These are phyloP conservation scores for Solanum hybrid DNA, from an alignment of 305 asterid species.

Conservation along the genomic window DNA sequence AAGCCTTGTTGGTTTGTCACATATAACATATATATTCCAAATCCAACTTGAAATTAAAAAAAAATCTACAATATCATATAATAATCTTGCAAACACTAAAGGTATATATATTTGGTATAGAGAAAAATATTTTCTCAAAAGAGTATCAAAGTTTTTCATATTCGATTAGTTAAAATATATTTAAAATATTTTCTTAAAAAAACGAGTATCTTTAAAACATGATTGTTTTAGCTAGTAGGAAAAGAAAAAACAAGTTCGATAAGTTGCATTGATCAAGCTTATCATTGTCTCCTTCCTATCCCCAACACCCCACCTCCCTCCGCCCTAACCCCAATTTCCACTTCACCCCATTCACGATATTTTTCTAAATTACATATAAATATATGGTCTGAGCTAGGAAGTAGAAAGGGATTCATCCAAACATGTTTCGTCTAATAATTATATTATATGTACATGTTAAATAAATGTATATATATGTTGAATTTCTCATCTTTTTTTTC, in stretches of 20 bases:
- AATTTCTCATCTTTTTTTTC: background rate
- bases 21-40: background rate
- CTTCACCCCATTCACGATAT: background rate
- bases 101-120: background rate
- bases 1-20: background rate
- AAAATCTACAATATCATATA: background rate
- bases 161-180: background rate
- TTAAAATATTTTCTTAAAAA: background rate
- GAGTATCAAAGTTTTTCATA: background rate
- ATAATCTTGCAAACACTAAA: background rate
- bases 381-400: background rate
- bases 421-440: background rate
- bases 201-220: background rate
- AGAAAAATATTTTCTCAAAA: background rate
- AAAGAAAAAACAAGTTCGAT: background rate
- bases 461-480: background rate
- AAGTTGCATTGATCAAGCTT: background rate
- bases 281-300: background rate
- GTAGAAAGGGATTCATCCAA: background rate
- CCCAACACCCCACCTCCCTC: background rate
- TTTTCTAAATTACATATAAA: background rate
- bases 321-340: background rate
- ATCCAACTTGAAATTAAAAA: background rate
- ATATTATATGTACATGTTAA: background rate
- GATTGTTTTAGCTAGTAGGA: background rate